Base-by-base conservation (phyloP, 164 flowering plant species). In the Berberis thunbergii region DNA sequence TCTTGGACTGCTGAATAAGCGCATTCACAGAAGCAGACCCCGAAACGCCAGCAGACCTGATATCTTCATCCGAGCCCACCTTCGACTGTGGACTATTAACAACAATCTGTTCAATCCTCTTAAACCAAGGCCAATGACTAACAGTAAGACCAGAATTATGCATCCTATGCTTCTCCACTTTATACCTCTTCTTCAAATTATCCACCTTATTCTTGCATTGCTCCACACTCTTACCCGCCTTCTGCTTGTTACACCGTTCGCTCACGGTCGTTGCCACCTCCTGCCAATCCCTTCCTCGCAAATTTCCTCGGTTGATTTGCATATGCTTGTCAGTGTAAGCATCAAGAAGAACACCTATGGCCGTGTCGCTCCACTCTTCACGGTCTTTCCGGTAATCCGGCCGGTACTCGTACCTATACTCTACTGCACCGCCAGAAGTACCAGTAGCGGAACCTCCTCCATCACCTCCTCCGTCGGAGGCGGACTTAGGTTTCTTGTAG, bases 131-230 rank as follows among this genome's bases (percentile, higher is more conserved):
- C 98, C 98, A 92, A 65, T 89, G 95, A 64, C 91, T 87, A 2
- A 68, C 75, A 2, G 80, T 38, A 38, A 69, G n/a, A 41, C 95
- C 82, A 3, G 87, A 87, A 58, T 69, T 82, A 62, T 45, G 87
- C 88, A 87, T 71, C 76, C 96, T 63, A 45, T 86, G 93, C 68
- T 80, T 70, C 86, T 92, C 96, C 66, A 88, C 72, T 78, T 92
- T 92, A 65, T 84, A 92, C 81, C 98, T 70, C 80, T 92, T 92
- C 88, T 92, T 92, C 81, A 92, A 73, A 70, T 92, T 92, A 71
- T 92, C 98, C 61, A 92, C 87, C 77, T 92, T 92, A 71, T 92
- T 92, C 81, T 92, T 92, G 56, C 98, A 92, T 84, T 92, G 98
- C 74, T 92, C 98, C 54, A 91, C 95, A 65, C 87, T 86, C 80